Base-by-base conservation (phyloP, 306 rosid species). In the Cucurbita moschata region DNA sequence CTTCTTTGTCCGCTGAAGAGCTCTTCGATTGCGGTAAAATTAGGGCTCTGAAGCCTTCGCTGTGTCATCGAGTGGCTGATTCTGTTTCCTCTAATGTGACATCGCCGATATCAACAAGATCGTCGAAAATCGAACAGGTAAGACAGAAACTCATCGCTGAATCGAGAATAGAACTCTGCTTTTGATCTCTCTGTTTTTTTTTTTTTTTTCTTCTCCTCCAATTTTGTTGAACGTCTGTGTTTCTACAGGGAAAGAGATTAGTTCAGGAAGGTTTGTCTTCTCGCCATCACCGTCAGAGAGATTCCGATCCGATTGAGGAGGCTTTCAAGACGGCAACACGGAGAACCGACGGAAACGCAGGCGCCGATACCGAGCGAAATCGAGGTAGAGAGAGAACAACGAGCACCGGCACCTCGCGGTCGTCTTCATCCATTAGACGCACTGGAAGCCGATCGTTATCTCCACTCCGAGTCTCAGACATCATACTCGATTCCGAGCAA, bases 1-100 rank as follows among this genome's bases (percentile, higher is more conserved):
- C 76, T 19, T 83, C 89, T 8, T 71, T 89, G 53, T 78, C 77
- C 8, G 90, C 98, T 0, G 98, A 94, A 1, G 97, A 94, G 61
- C 97, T 94, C 75, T 94, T 94, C 50, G 79, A 86, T 38, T 87
- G 81, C 11, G 98, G 98, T 1, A 91, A 88, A 54, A 94, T 94
- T 65, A 81, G 84, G 12, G 96, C 97, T 10, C 9, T 90, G 30
- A 89, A 90, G 38, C 96, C 81, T 0, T 90, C 94, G 0, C 88
- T 90, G 0, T 67, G 78, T 1, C 42, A 84, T 2, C 89, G 82
- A 0, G 67, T 80, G 8, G 19, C 66, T 42, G 72, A 80, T 38
- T 7, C 57, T 56, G 58, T 81, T 14, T 44, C 47, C 35, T 60
- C 42, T 39, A 6, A n/a, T 74, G 71, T 82, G 7, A 43, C 42